Evolutionary conservation across 345 rosid species (phyloP), one percentile per base, ranked within the genome.

Genomic region (Eucalyptus pauciflora): DNA sequence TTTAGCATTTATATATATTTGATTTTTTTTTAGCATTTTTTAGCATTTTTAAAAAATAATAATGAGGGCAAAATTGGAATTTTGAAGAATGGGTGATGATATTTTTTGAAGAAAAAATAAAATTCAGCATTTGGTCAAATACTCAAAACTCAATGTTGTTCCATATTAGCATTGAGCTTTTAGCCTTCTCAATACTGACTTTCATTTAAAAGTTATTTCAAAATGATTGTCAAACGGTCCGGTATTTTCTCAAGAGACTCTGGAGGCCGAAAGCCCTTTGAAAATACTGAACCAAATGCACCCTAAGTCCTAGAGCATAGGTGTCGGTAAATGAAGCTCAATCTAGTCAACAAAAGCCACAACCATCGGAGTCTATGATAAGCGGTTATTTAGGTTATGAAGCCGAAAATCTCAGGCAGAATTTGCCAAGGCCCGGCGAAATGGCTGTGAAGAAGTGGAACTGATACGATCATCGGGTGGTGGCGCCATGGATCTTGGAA

Each of bases 181-280:
- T 52, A 52, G 5, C 10, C 4, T 52, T 52, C 10, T 52, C 4
- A 52, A 52, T 52, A 1, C 0, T 7, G 5, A 52, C 24, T 52
- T 52, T 52, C 10, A 52, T 4, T 52, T 52, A 52, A 20, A 52
- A 52, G 4, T 52, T 52, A 18, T 52, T 52, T 52, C 0, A 52
- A 52, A 18, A 52, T 52, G 2, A 52, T 52, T 52, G 5, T 52
- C 0, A 52, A 52, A 52, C 0, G 4, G 9, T 8, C 1, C 0
- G 0, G 58, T 52, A 52, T 20, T 52, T 52, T 52, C 25, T 2
- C 5, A 20, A 52, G 1, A 4, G 0, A 52, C 10, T 52, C 1
- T 52, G 0, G 25, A 52, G 24, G 2, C 4, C 4, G 10, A 52
- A 52, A 52, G 25, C 4, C 10, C 2, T 0, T 52, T 18, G 58